These are phyloP conservation scores for Beauveria asiatica DNA, from an alignment of 2,329 filamentous ascomycete species.

Conservation along the genomic window DNA sequence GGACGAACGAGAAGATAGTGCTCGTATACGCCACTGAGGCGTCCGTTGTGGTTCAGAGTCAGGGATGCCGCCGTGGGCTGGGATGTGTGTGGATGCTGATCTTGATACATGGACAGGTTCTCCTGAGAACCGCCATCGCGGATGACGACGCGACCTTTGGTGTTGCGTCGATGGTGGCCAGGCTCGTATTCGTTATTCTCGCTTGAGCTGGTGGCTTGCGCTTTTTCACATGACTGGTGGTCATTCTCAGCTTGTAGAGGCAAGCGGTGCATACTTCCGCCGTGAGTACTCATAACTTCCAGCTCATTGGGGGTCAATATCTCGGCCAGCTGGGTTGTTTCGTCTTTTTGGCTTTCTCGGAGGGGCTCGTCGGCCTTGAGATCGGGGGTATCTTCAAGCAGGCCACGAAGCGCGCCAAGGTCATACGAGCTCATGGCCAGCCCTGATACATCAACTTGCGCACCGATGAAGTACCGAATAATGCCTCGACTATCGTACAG, in stretches of 20 bases:
- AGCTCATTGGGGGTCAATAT: slow-evolving; percentile 62
- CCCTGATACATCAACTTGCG: slow-evolving; percentile 59
- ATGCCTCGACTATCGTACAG: slow-evolving; percentile 56
- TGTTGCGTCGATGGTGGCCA: background rate
- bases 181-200: background rate
- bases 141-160: slow-evolving; percentile 14
- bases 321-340: slow-evolving; percentile 57
- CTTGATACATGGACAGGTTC: slow-evolving; percentile 24
- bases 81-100: background rate
- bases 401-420: slow-evolving; percentile 48
- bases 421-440: slow-evolving; percentile 56
- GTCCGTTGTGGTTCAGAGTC: slow-evolving; percentile 15
- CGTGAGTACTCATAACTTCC: slow-evolving; percentile 50
- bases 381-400: slow-evolving; percentile 21
- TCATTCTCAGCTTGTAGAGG: slow-evolving; percentile 12
- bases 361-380: background rate
- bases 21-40: slow-evolving; percentile 31
- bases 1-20: slow-evolving; percentile 59
- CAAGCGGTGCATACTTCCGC: slow-evolving; percentile 52
- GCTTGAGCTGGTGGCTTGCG: background rate
- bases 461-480: slow-evolving; percentile 58
- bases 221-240: slow-evolving; percentile 4
- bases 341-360: slow-evolving; percentile 37
- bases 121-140: slow-evolving; percentile 9
- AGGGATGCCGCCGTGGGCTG: background rate